phyloP scores from a whole-genome alignment of 192 early-diverging fungal genomes.

The Gryganskiella cystojenkinii region DNA sequence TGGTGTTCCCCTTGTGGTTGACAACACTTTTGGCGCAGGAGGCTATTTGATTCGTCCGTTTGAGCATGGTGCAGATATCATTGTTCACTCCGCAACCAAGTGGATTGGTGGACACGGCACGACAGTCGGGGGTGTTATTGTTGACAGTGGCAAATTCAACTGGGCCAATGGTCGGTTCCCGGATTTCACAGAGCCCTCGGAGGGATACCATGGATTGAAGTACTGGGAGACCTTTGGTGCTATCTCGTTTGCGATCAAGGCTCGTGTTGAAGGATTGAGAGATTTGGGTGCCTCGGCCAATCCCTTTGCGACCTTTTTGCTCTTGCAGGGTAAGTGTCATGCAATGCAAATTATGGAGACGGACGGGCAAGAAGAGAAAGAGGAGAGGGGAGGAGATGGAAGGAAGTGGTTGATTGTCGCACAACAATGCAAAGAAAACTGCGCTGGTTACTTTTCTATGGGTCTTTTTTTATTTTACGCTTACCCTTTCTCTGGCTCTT shows the following conservation, averaged over 20 bases:
- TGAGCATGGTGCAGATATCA: constrained; percentile 95
- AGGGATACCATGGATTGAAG: constrained; percentile 87
- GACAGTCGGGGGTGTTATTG: constrained; percentile 90
- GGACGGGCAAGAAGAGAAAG: neutral
- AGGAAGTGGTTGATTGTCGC: too few species aligned
- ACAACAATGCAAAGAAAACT: neutral
- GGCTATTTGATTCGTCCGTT: constrained; percentile 87
- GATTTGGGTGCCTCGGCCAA: constrained; percentile 87
- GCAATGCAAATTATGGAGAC: neutral
- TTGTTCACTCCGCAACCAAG: constrained; percentile 94
- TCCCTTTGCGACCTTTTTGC: constrained; percentile 90
- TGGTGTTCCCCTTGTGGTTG: constrained; percentile 92
- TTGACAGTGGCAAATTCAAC: constrained; percentile 89
- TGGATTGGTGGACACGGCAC: constrained; percentile 95
- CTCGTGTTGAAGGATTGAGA: constrained; percentile 86
- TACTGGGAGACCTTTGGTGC: constrained; percentile 92
- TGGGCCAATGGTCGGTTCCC: constrained; percentile 94
- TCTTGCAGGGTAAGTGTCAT: constrained; percentile 71
- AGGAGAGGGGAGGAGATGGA: too few species aligned
- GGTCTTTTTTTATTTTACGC: neutral
- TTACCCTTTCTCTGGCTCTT: too few species aligned
- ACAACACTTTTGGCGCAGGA: constrained; percentile 97
- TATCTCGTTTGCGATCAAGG: constrained; percentile 78
- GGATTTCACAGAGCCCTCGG: constrained; percentile 84
- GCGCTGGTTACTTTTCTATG: neutral